These are phyloP conservation scores for Candida maltosa DNA, from an alignment of 805 yeast species.

Conservation along the genomic window DNA sequence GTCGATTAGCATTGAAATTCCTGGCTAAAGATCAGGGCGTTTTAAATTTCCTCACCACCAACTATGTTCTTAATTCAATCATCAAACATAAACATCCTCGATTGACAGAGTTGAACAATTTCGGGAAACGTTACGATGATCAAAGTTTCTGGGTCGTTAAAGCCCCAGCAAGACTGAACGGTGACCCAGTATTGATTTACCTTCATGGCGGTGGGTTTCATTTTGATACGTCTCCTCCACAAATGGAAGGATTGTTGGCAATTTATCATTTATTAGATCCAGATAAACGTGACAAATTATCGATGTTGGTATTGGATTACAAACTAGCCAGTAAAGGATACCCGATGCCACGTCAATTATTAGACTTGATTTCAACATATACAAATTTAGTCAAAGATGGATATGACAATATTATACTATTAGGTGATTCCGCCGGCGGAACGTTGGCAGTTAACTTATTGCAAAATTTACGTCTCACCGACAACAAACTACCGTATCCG, in stretches of 20 bases:
- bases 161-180: slow-evolving; percentile 18
- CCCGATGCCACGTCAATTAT: slow-evolving; percentile 29
- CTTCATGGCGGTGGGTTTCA: slow-evolving; percentile 41
- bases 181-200: slow-evolving; percentile 31
- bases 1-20: slow-evolving; percentile 11
- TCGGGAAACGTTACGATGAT: slow-evolving; percentile 28
- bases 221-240: slow-evolving; percentile 27
- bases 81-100: slow-evolving; percentile 4
- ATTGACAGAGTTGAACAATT: slow-evolving; percentile 19
- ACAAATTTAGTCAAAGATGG: slow-evolving; percentile 17
- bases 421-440: slow-evolving; percentile 46
- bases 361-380: slow-evolving; percentile 28
- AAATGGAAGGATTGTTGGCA: slow-evolving; percentile 25
- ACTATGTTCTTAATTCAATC: slow-evolving; percentile 11
- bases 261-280: slow-evolving; percentile 26
- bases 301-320: slow-evolving; percentile 30
- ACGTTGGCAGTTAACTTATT: slow-evolving; percentile 31
- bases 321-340: slow-evolving; percentile 26
- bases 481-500: slow-evolving; percentile 19
- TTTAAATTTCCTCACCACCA: slow-evolving; percentile 9
- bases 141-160: slow-evolving; percentile 33
- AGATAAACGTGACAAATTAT: slow-evolving; percentile 11
- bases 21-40: slow-evolving; percentile 12
- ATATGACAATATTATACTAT: slow-evolving; percentile 24
- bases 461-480: slow-evolving; percentile 19